phyloP scores from a whole-genome alignment of 345 rosid species.

The Corchorus capsularis region DNA sequence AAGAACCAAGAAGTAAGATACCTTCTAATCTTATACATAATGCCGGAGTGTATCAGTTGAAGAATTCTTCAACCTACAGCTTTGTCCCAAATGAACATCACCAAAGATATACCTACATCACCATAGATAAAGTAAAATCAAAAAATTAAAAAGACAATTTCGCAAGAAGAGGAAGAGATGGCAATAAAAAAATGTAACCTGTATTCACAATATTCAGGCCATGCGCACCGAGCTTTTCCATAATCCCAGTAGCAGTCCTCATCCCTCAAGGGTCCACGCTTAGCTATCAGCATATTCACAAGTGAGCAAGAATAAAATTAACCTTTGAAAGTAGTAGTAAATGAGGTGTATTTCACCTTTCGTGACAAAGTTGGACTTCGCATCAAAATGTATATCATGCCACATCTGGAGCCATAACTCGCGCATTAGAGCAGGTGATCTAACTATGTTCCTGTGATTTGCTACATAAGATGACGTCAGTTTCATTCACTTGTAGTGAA shows the following conservation, averaged over 20 bases:
- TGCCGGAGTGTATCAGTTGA: conserved; percentile 60
- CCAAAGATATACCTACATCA: conserved; percentile 77
- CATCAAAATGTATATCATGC: conserved; percentile 82
- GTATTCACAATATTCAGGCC: conserved; percentile 94
- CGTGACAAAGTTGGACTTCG: conserved; percentile 69
- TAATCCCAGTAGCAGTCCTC: conserved; percentile 98
- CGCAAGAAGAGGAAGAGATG: background rate
- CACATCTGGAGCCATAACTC: conserved; percentile 99
- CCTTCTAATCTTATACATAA: conserved; percentile 59
- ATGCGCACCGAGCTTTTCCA: conserved; percentile 95
- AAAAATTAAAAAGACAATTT: background rate
- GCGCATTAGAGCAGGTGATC: conserved; percentile 89
- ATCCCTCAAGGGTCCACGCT: conserved; percentile 92
- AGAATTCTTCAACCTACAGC: conserved; percentile 92
- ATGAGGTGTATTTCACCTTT: conserved; percentile 57
- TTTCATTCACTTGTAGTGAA: conserved; percentile 10
- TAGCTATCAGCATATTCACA: conserved; percentile 46
- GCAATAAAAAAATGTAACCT: conserved; percentile 43
- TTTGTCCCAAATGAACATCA: conserved; percentile 96
- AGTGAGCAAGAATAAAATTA: conserved; percentile 19
- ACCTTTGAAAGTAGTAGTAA: background rate
- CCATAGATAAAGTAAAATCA: conserved; percentile 5
- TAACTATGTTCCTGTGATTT: conserved; percentile 94
- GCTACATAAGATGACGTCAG: conserved; percentile 60
- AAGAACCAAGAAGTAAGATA: conserved; percentile 6